phyloP scores from a whole-genome alignment of 169 alveolate genomes.

The Neospora caninum region DNA sequence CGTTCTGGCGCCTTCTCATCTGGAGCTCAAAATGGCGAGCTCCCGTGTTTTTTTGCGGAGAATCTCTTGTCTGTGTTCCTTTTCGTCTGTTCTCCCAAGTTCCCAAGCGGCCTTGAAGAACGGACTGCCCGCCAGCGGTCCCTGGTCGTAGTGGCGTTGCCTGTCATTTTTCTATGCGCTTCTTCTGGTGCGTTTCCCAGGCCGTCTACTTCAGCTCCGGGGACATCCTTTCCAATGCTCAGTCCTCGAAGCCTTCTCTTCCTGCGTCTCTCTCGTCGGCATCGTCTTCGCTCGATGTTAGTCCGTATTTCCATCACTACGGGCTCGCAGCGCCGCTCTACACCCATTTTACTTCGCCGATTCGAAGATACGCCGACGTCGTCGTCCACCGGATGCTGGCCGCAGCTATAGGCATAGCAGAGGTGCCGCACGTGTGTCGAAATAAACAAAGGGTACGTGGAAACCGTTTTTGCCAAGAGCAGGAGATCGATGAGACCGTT shows the following conservation, averaged over 20 bases:
- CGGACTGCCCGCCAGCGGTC: no score
- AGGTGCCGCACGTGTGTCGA: constrained; percentile 42
- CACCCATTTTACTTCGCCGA: constrained; percentile 99
- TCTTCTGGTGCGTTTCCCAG: constrained; percentile 29
- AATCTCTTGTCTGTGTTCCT: no score
- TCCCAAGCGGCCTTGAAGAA: no score
- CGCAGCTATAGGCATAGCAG: constrained; percentile 65
- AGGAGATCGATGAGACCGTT: no score
- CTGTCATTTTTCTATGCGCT: no score
- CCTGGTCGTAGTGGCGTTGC: no score
- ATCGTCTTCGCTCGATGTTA: background rate
- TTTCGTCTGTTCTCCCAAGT: no score
- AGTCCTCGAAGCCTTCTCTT: background rate
- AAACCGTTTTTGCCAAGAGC: no score
- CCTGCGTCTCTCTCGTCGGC: background rate
- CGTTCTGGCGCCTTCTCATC: no score
- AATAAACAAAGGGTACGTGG: constrained; percentile 14
- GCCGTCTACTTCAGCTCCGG: constrained; percentile 83
- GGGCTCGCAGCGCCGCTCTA: constrained; percentile 98
- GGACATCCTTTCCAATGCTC: constrained; percentile 40
- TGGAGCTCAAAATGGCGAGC: no score
- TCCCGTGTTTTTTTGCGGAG: no score
- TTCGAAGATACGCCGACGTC: constrained; percentile 93
- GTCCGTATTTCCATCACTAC: constrained; percentile 78
- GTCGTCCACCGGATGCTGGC: constrained; percentile 75